Evolutionary conservation across 2,329 filamentous ascomycete genomes (phyloP), one percentile per base, ranked within the genome.

Genomic region (Alternaria sp.): DNA sequence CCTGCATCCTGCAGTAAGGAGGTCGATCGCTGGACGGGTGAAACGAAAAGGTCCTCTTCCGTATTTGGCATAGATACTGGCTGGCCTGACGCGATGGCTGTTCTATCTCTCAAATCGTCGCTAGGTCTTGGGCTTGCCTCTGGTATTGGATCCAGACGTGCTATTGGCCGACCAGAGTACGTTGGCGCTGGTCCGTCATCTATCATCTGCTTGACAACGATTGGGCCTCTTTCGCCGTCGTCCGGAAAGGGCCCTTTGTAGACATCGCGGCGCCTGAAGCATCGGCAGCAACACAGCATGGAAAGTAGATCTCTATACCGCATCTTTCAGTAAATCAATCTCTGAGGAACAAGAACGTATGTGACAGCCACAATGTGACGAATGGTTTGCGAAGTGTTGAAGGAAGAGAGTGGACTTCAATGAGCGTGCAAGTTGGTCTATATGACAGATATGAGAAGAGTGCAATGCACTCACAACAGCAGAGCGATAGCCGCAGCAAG

Each of bases 381-480:
- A 27, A 16, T 44, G 28, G 16, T 20, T 18, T 51, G 4, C 32
- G 28, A 40, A 28, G 18, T 12, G 14, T 36, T 14, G 20, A 18
- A 30, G 27, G 18, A 38, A 49, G 30, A 43, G 14, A 40, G 16
- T 30, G 16, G 16, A 14, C 8, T 22, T 45, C 27, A 56, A 34
- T 22, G 40, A 34, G 44, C 30, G 49, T 51, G 36, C 27, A 32
- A 36, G 18, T 12, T 40, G 57, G 38, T 48, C 45, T 50, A 56
- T 38, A 16, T 50, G 50, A 41, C 25, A 36, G n/a, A 41, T 25
- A 28, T 14, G 14, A 27, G n/a, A 41, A 45, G 38, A 41, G 53
- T 56, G 43, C 48, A 43, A 57, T 34, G 36, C 41, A 65, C 60
- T 63, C 52, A 65, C 57, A 65, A 30, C 6, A 60, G 14, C 34